Base-by-base conservation (phyloP, 1,284 basidiomycete species). In the Apiotrichum veenhuisii region DNA sequence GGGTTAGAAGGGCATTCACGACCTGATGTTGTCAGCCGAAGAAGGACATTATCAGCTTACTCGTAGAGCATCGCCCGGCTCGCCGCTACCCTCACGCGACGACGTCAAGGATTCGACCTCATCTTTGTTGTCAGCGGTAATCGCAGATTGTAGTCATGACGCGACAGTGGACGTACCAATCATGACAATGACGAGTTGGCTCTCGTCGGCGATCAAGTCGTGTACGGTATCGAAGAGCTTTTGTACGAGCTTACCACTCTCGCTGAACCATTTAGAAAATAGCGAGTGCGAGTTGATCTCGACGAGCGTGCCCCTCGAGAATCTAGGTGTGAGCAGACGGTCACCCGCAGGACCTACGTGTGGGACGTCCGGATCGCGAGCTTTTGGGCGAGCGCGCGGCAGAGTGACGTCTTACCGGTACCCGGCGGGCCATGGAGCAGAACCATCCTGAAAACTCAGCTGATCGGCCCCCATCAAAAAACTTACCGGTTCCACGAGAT, bases 281-380 rank as follows among this genome's bases (percentile, higher is more conserved):
- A 96, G 81, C 1, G 92, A 96, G 77, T 97, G 93, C 0, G 93
- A 93, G 71, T 98, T 98, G 74, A 99, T 97, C 75, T 99, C 96
- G 46, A 99, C 84, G 3, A 99, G 80, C 55, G 89, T 87, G 27
- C 91, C 85, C 72, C 88, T 82, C 0, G 87, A 80, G 72, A 96
- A 98, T 50, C 91, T 93, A 65, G 14, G 18, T 22, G 9, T 8
- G 3, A 41, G 4, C 11, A 12, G 30, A 15, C 40, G 10, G 5
- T 10, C 23, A 14, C 20, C 3, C 8, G 9, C n/a, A 45, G 42
- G 11, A 70, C 80, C 50, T 57, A 90, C 88, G 87, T 81, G 65
- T 88, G 83, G 0, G 88, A 88, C 3, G 98, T 80, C 18, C 95
- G 85, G 59, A 98, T 93, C 0, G 92, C 86, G 3, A 98, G 82